Evolutionary conservation across 139 green algal species (phyloP), one percentile per base, ranked within the genome.

Genomic region (Auxenochlorella pyrenoidosa): DNA sequence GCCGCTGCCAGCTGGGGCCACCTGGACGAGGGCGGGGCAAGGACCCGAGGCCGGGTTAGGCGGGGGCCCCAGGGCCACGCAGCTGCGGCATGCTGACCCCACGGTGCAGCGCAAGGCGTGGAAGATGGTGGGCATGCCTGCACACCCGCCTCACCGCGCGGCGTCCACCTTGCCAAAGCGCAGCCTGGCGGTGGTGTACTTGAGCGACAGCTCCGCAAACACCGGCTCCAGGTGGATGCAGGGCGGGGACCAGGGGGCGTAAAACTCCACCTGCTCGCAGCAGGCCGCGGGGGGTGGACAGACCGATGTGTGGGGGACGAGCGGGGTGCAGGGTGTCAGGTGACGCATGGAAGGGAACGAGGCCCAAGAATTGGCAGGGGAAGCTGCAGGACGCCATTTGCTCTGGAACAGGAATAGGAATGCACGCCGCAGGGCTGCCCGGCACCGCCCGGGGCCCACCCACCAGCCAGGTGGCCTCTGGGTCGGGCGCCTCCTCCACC

Each of bases 161-260:
- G 92, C 71, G 75, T 94, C 91, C 30, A 94, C 66, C 58, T 91
- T 92, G 38, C 88, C 90, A 88, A 93, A 94, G 60, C 73, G 83
- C 30, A 94, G 78, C 19, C 43, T 79, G 13, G 75, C n/a, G 12
- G 70, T 86, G 65, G 89, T 88, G 86, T 92, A 94, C 34, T 88
- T 70, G 18, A 89, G 81, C 28, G 77, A 89, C n/a, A 94, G 85
- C 43, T 93, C 85, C 3, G 91, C 91, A 41, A 93, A 75, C 82
- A 90, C 89, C 3, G 91, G 91, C 78, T 93, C 91, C 44, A 94
- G 76, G 66, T 91, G 77, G 30, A 93, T 71, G 83, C 90, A 92
- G 32, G 89, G 81, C 30, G 90, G 90, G 16, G 84, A 59, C 91
- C 90, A 93, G 51, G 88, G 76, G 15, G 91, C 90, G 68, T 89